Percentiles rank a stretch among this genome's conserved stretches.
These are phyloP conservation scores for Setaria italica DNA, from an alignment of 202 grass and related monocot species.

Conservation along the genomic window DNA sequence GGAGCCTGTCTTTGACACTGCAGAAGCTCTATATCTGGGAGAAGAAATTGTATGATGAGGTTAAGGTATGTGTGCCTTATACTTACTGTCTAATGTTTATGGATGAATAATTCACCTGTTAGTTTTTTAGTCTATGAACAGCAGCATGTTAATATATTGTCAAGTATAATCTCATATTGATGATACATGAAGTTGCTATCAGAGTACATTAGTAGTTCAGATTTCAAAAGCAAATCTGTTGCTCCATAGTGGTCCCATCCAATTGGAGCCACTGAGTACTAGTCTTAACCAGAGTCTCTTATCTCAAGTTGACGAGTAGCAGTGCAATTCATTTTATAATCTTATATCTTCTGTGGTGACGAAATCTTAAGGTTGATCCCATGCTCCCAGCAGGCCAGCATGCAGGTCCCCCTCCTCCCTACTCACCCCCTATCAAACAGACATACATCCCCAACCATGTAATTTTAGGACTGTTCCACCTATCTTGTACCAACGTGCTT, in stretches of 20 bases:
- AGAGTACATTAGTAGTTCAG: neutral
- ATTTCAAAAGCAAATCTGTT: constrained; percentile 7
- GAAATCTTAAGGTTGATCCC: constrained; percentile 4
- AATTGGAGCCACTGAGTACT: neutral
- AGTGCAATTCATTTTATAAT: constrained; percentile 1
- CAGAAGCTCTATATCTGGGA: constrained; percentile 96
- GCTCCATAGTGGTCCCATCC: neutral
- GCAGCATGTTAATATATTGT: neutral
- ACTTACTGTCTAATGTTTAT: neutral
- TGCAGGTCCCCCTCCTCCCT: neutral
- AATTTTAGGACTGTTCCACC: constrained; percentile 18
- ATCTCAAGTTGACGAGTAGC: neutral
- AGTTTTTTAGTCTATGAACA: neutral
- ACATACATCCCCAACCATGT: neutral
- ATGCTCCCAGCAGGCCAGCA: neutral
- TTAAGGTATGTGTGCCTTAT: constrained; percentile 64
- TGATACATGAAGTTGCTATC: constrained; percentile 3
- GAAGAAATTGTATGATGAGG: constrained; percentile 91
- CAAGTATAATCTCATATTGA: neutral
- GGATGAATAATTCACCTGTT: neutral
- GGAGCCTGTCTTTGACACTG: constrained; percentile 66
- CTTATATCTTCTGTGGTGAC: constrained; percentile 5
- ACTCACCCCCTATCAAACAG: constrained; percentile 13
- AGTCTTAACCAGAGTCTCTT: neutral
- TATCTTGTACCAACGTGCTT: constrained; percentile 28